Evolutionary conservation across 352 stramenopile species (phyloP), one percentile per base, ranked within the genome.

Genomic region (Pythium grandisporangium): DNA sequence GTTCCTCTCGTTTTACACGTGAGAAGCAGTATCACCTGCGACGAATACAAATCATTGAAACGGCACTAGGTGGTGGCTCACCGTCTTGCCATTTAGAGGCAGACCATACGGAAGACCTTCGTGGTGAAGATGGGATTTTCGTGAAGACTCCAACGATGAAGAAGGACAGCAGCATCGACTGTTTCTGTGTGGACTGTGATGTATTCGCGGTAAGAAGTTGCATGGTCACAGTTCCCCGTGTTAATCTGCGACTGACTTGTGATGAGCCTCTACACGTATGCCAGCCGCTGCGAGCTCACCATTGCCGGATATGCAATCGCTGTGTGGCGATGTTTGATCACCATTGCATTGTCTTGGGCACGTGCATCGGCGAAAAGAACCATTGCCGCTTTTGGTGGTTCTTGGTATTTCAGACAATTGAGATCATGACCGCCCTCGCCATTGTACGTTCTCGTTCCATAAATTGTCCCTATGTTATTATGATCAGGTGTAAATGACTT

Each of bases 291-390:
- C 76, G 90, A 5, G 66, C 83, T 0, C 83, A 95, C 39, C 88
- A 96, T 51, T 97, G 87, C 63, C 53, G 55, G 11, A 53, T 51
- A 20, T 96, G 84, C 48, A 56, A 75, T 36, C 34, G 37, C 16
- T 96, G 83, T 56, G 79, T 97, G 16, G 77, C 81, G 6, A 95
- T 64, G 2, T 96, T 96, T 55, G 87, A 97, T 56, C 91, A 97
- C 58, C 89, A 96, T 60, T 98, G 91, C 58, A 48, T 74, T 21
- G 63, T 96, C 14, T 49, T 96, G 8, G 80, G 66, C 19, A 94
- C 81, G 14, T 95, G 83, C 54, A 81, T 97, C 30, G 84, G 88
- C 8, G 85, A 96, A 57, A 37, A 63, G 13, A 97, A 96, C 60
- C 86, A 96, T 61, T 87, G 66, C 38, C 61, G 82, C 22, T 97